phyloP scores from a whole-genome alignment of 345 rosid genomes.

The Rhizophora apiculata region DNA sequence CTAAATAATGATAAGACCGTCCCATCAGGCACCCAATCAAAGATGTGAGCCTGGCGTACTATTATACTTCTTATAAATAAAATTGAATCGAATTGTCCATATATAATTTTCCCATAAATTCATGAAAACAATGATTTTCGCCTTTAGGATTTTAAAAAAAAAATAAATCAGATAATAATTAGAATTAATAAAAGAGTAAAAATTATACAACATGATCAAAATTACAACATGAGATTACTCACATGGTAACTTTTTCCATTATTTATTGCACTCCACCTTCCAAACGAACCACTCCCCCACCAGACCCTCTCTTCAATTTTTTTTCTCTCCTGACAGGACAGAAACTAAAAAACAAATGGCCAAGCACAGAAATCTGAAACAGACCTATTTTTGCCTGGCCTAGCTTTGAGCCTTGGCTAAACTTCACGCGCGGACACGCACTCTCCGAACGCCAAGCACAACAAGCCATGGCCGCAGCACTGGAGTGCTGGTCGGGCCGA shows the following conservation, averaged over 20 bases:
- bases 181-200: too few relatives aligned
- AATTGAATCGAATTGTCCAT: too few relatives aligned
- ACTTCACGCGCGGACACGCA: not conserved
- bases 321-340: not conserved
- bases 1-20: too few relatives aligned
- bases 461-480: constrained; percentile 74
- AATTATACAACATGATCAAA: too few relatives aligned
- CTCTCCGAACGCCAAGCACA: not conserved
- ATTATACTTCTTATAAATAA: too few relatives aligned
- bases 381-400: not conserved
- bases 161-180: too few relatives aligned
- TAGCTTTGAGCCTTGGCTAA: not conserved
- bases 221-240: not conserved
- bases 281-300: not conserved
- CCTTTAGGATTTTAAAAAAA: too few relatives aligned
- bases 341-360: not conserved
- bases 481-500: constrained; percentile 95
- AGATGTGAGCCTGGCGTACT: too few relatives aligned
- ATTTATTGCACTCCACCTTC: constrained; percentile 15
- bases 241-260: not conserved
- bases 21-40: too few relatives aligned
- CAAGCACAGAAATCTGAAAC: constrained; percentile 5
- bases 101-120: too few relatives aligned
- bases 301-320: not conserved
- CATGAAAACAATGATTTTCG: too few relatives aligned